phyloP scores from a whole-genome alignment of 371 early-diverging fungal genomes.

The Rhizopus sp. region DNA sequence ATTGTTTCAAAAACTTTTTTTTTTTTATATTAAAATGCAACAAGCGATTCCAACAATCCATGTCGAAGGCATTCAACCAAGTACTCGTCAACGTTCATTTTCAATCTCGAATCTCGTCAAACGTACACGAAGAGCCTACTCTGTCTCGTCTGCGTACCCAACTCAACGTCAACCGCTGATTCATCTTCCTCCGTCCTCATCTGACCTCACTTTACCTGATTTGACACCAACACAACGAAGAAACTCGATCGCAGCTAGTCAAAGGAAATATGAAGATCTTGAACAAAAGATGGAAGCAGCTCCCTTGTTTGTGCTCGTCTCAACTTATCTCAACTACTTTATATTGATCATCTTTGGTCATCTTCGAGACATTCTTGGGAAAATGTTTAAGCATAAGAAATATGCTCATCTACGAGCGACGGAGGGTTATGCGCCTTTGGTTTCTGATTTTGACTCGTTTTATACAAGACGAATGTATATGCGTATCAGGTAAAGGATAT shows the following conservation, averaged over 20 bases:
- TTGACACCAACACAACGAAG: conserved; percentile 49
- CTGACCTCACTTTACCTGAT: conserved; percentile 9
- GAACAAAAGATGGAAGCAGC: conserved; percentile 59
- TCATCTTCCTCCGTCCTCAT: conserved; percentile 23
- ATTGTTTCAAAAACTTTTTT: background rate
- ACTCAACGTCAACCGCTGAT: conserved; percentile 23
- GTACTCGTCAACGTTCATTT: conserved; percentile 40
- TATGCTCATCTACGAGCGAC: conserved; percentile 72
- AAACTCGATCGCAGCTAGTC: conserved; percentile 52
- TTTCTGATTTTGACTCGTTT: conserved; percentile 96
- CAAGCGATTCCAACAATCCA: conserved; percentile 19
- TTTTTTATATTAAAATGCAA: background rate
- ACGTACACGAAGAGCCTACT: conserved; percentile 51
- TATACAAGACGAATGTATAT: conserved; percentile 94
- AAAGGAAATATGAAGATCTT: conserved; percentile 44
- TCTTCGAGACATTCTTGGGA: conserved; percentile 85
- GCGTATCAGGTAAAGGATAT: conserved; percentile 73
- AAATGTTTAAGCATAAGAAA: conserved; percentile 67
- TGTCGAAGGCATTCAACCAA: conserved; percentile 25
- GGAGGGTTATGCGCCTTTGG: conserved; percentile 90
- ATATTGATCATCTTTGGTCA: conserved; percentile 93
- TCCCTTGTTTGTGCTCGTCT: conserved; percentile 76
- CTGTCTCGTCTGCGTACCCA: conserved; percentile 50
- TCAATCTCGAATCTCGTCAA: conserved; percentile 41
- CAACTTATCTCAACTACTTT: conserved; percentile 94